Base-by-base conservation (phyloP, 345 rosid species). In the Gossypium raimondii region DNA sequence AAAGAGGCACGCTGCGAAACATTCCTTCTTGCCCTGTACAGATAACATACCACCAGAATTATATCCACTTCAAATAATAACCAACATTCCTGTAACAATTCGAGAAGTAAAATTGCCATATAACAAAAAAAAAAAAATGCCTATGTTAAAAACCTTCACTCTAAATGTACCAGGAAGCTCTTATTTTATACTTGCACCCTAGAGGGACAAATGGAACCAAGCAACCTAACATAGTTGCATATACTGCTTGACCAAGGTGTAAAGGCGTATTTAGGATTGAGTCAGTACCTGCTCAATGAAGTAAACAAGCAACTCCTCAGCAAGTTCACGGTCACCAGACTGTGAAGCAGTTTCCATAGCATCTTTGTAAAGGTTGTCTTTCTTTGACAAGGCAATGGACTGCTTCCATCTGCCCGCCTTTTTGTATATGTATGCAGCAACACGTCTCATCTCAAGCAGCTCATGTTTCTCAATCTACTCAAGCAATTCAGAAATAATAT, bases 331-430 rank as follows among this genome's bases (percentile, higher is more conserved):
- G 44, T 95, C 99, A 66, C 99, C 98, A 27, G 97, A 93, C 80
- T 95, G 99, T 8, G 99, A 95, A 62, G 97, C 97, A 75, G 99
- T 93, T 87, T 93, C 98, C 98, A 95, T 95, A 61, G 98, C 96
- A 86, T 95, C 99, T 77, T 85, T 95, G 87, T 90, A 95, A 68
- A 84, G 87, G 73, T 84, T 90, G 80, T 95, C 97, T 48, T 93
- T 95, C 91, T 95, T 95, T 72, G 98, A 95, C 81, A 95, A 84
- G 51, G 94, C 92, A 87, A 95, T 95, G 3, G 99, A 95, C 77
- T 86, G 94, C 97, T 93, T 95, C 99, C 99, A 95, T 83, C 97
- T 85, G 65, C 98, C 97, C 0, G 98, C 98, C 84, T 95, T 95
- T 78, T 95, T 95, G 86, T 95, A 95, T 27, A 95, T 93, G 75